These are phyloP conservation scores for Crithidia fasciculata DNA, from an alignment of 208 protist species.

Conservation along the genomic window DNA sequence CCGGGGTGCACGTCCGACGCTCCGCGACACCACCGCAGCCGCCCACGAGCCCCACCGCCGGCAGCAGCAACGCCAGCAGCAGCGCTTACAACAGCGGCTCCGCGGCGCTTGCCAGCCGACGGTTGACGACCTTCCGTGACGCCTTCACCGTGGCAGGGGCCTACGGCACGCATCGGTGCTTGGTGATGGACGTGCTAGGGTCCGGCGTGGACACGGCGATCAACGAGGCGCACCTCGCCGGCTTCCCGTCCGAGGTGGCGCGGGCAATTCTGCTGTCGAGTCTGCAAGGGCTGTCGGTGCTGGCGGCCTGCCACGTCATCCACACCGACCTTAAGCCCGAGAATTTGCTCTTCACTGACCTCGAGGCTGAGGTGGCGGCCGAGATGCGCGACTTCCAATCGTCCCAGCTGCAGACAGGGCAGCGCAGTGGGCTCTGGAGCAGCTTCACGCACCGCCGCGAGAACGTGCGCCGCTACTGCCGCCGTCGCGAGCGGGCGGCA, in stretches of 20 bases:
- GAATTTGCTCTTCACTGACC: conserved; percentile 82
- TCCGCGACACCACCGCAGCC: not conserved
- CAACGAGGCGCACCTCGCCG: conserved; percentile 87
- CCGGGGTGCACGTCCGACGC: too few relatives aligned
- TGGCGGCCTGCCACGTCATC: conserved; percentile 91
- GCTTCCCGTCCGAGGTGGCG: conserved; percentile 87
- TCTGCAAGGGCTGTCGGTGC: conserved; percentile 75
- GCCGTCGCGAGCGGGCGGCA: conserved; percentile 12
- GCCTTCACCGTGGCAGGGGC: conserved; percentile 58
- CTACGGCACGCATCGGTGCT: conserved; percentile 85
- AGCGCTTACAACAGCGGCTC: not conserved
- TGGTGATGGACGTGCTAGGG: conserved; percentile 96
- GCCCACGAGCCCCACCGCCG: not conserved
- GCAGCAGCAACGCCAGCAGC: conserved; percentile 5
- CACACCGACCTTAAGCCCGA: conserved; percentile 96
- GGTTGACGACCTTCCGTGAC: conserved; percentile 44
- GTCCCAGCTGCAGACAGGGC: conserved; percentile 23
- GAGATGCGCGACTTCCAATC: conserved; percentile 42
- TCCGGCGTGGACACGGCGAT: conserved; percentile 92
- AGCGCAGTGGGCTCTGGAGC: conserved; percentile 28
- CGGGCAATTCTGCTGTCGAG: conserved; percentile 57
- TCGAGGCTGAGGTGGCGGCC: conserved; percentile 35
- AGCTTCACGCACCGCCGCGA: conserved; percentile 34
- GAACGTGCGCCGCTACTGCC: conserved; percentile 27
- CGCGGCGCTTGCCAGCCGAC: not conserved